Conservation (phyloP, 441 rosid genomes). For the Raphanus hybrid region DNA sequence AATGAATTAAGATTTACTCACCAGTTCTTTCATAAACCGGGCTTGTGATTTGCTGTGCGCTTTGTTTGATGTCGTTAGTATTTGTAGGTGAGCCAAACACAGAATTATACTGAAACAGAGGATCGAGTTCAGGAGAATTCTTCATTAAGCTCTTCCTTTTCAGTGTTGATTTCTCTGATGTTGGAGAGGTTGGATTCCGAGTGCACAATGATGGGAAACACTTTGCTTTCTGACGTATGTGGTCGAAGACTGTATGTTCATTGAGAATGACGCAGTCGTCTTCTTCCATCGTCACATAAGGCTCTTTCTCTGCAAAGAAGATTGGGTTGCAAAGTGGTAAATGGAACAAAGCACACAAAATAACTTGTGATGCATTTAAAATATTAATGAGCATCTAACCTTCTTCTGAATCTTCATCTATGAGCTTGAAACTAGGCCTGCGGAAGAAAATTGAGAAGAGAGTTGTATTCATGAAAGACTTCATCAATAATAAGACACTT, state of each 20-base stretch:
- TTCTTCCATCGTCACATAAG: conserved; percentile 46
- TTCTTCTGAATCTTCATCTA: conserved; percentile 82
- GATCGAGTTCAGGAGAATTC: conserved; percentile 47
- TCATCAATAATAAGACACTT: background rate
- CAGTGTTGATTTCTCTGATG: conserved; percentile 50
- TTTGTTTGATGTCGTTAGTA: conserved; percentile 32
- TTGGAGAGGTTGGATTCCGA: conserved; percentile 47
- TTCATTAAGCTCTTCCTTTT: conserved; percentile 53
- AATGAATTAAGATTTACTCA: conserved; percentile 32
- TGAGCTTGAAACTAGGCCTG: conserved; percentile 95
- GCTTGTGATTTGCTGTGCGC: conserved; percentile 21
- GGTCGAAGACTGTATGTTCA: conserved; percentile 73
- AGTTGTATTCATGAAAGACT: conserved; percentile 1
- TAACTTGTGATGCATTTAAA: background rate
- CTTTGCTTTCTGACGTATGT: conserved; percentile 85
- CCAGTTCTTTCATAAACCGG: conserved; percentile 44
- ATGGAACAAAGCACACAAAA: conserved; percentile 13
- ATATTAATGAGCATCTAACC: conserved; percentile 47
- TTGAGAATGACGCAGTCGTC: conserved; percentile 61
- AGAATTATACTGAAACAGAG: conserved; percentile 43
- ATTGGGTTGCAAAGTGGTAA: conserved; percentile 21
- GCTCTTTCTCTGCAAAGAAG: conserved; percentile 44
- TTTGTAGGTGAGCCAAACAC: conserved; percentile 37
- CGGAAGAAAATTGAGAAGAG: conserved; percentile 34
- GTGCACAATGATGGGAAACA: conserved; percentile 57